phyloP scores from a whole-genome alignment of 2,329 filamentous ascomycete species.

The Fusarium redolens region DNA sequence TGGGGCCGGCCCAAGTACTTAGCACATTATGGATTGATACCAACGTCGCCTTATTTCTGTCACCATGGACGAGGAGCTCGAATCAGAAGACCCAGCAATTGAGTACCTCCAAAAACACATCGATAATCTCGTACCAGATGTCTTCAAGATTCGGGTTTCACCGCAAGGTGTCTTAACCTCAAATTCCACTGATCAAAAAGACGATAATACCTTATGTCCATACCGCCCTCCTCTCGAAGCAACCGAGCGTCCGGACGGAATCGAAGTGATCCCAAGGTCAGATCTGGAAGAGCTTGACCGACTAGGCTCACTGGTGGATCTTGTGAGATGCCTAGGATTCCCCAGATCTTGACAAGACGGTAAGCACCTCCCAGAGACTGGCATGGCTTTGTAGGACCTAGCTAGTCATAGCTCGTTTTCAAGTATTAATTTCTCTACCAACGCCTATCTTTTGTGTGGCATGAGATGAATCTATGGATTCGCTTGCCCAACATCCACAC shows the following conservation, averaged over 20 bases:
- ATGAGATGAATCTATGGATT: constrained; percentile 52
- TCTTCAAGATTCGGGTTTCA: constrained; percentile 41
- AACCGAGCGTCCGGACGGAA: constrained; percentile 29
- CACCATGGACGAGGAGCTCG: constrained; percentile 45
- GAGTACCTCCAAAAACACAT: constrained; percentile 41
- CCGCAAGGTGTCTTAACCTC: constrained; percentile 36
- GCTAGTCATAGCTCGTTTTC: constrained; percentile 41
- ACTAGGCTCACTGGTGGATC: constrained; percentile 44
- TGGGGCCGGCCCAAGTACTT: constrained; percentile 43
- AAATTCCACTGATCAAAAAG: constrained; percentile 36
- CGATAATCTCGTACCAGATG: constrained; percentile 28
- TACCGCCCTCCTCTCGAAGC: constrained; percentile 41
- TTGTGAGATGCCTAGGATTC: constrained; percentile 34
- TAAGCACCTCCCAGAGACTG: not conserved
- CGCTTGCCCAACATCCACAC: constrained; percentile 52
- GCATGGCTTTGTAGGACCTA: not conserved
- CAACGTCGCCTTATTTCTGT: constrained; percentile 46
- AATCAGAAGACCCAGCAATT: constrained; percentile 34
- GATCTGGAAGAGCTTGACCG: constrained; percentile 48
- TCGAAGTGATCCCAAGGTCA: constrained; percentile 32
- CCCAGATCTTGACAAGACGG: not conserved
- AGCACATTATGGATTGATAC: constrained; percentile 40
- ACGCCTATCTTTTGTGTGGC: constrained; percentile 42
- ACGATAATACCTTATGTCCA: constrained; percentile 45
- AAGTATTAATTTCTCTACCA: constrained; percentile 50